Base-by-base conservation (phyloP, 139 green algal genomes). In the Chlorella sp. region DNA sequence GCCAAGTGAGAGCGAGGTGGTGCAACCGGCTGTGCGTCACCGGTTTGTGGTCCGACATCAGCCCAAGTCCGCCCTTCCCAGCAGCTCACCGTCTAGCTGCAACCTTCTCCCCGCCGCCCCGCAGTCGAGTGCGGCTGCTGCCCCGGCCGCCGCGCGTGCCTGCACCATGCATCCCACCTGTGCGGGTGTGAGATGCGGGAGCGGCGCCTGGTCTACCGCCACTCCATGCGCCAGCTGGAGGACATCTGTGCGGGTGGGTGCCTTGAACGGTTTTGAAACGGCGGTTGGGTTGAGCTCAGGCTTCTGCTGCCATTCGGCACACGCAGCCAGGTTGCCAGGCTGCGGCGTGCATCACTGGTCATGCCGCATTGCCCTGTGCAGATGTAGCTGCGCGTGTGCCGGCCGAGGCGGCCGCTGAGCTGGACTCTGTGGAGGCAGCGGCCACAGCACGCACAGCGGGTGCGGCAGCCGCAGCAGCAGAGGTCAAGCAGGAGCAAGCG, bases 51-150 rank as follows among this genome's bases (percentile, higher is more conserved):
- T n/a, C n/a, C n/a, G n/a, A n/a, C n/a, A n/a, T n/a, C n/a, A n/a
- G n/a, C n/a, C n/a, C n/a, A n/a, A n/a, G n/a, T n/a, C n/a, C n/a
- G n/a, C n/a, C n/a, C n/a, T n/a, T n/a, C n/a, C n/a, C 69, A 25
- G 13, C 44, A 3, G 38, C 41, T 30, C 81, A 67, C 67, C 86
- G 39, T 16, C 28, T 20, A n/a, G n/a, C n/a, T n/a, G n/a, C n/a
- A n/a, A n/a, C n/a, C n/a, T n/a, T n/a, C n/a, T n/a, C n/a, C n/a
- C n/a, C n/a, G n/a, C n/a, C n/a, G n/a, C n/a, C 47, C 81, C 38
- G 89, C 84, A 4, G 81, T 96, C 79, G 93, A 96, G 89, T 96
- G 93, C 70, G 72, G 88, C 44, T 93, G 90, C 89, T 92, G 89
- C 82, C 84, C 89, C 20, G 83, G 91, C 3, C 87, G 89, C 34